Conservation (phyloP, 1,284 basidiomycete genomes). For the Ceratobasidium sp. region DNA sequence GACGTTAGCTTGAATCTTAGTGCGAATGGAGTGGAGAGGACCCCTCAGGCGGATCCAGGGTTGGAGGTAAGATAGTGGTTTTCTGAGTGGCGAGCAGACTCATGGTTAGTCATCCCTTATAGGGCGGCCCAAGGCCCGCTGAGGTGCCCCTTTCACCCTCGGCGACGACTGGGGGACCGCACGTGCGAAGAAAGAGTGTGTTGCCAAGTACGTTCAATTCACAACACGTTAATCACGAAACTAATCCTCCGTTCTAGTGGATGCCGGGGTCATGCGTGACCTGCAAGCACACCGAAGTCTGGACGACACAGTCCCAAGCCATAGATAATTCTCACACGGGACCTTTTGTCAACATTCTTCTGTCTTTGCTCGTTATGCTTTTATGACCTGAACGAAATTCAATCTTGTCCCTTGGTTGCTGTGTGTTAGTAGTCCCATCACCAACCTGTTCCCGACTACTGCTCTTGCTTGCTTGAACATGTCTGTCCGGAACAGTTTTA, state of each 20-base stretch:
- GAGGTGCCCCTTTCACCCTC: constrained; percentile 29
- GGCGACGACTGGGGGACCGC: constrained; percentile 52
- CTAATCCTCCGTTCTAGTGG: constrained; percentile 60
- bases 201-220: constrained; percentile 67
- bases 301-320: constrained; percentile 52
- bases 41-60: constrained; percentile 87
- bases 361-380: constrained; percentile 1
- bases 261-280: constrained; percentile 85
- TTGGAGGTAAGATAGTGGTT: constrained; percentile 68
- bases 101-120: background rate
- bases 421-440: background rate
- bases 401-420: constrained; percentile 13
- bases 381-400: constrained; percentile 37
- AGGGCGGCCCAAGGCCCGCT: constrained; percentile 15
- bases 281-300: constrained; percentile 84
- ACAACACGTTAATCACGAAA: constrained; percentile 39
- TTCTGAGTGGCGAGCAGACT: constrained; percentile 52
- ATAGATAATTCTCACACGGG: constrained; percentile 18
- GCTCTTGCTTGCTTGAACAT: constrained; percentile 1
- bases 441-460: background rate
- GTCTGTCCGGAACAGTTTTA: constrained; percentile 11
- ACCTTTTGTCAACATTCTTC: constrained; percentile 5
- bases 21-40: constrained; percentile 76
- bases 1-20: constrained; percentile 71
- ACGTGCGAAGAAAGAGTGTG: constrained; percentile 83